Conservation (phyloP, 2,329 filamentous ascomycete species). For the Septoria linicola region DNA sequence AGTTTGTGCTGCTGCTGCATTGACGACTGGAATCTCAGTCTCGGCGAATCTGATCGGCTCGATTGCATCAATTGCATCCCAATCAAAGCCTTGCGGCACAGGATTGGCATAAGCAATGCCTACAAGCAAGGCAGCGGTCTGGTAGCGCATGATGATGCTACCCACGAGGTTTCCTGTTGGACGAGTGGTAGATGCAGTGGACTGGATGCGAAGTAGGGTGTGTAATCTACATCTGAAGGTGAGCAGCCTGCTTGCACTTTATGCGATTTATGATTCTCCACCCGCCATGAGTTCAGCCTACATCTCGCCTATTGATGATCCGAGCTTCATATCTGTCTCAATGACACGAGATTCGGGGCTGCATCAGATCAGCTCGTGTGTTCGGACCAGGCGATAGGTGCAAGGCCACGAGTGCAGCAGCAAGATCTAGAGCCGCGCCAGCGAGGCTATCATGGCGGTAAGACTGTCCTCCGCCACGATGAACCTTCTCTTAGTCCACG, state of each 20-base stretch:
- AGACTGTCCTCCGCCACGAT: background rate
- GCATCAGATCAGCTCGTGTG: too few species aligned
- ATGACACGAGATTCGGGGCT: too few species aligned
- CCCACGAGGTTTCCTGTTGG: background rate
- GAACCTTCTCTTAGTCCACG: background rate
- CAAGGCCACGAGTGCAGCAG: background rate
- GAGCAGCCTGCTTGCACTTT: background rate
- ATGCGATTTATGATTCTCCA: background rate
- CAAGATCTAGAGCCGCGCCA: background rate
- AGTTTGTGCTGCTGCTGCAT: slow-evolving; percentile 22
- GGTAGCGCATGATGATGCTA: background rate
- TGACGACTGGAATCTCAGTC: slow-evolving; percentile 23
- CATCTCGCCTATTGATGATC: background rate
- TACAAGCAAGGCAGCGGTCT: slow-evolving; percentile 19
- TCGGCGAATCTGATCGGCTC: slow-evolving; percentile 12
- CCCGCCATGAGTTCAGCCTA: background rate
- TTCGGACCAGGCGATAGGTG: background rate
- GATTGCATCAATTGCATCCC: slow-evolving; percentile 23
- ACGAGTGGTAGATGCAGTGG: too few species aligned
- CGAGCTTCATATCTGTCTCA: background rate
- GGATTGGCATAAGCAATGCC: slow-evolving; percentile 26
- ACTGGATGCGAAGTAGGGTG: too few species aligned
- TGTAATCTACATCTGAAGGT: too few species aligned
- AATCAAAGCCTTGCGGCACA: slow-evolving; percentile 29
- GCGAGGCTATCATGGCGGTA: background rate